Conservation (phyloP, 768 basidiomycete species). For the Pholiota microspora region DNA sequence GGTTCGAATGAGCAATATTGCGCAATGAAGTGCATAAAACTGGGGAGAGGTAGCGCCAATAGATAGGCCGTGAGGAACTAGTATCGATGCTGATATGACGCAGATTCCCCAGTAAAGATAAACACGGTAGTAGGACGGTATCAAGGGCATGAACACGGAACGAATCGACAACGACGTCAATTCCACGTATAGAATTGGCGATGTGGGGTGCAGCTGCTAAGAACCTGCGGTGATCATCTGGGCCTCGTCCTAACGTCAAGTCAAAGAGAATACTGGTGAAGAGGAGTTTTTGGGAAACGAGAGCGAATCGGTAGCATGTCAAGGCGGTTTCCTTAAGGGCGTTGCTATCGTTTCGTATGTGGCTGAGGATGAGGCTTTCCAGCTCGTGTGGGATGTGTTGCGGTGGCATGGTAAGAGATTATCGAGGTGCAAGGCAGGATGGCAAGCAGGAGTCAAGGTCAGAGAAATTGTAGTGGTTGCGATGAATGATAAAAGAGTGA, state of each 20-base stretch:
- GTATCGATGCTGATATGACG: constrained; percentile 1
- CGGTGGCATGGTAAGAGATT: not conserved
- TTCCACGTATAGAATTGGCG: not conserved
- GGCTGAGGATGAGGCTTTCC: not conserved
- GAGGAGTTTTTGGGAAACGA: constrained; percentile 1
- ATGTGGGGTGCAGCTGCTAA: not conserved
- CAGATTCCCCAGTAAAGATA: not conserved
- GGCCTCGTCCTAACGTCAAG: not conserved
- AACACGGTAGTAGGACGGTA: not conserved
- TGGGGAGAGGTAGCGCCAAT: constrained; percentile 3
- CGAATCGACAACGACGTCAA: constrained; percentile 2
- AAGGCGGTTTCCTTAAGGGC: constrained; percentile 1
- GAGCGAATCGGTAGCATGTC: constrained; percentile 3
- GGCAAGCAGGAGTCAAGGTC: not conserved
- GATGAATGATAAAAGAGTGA: not conserved
- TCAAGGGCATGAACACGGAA: constrained; percentile 4
- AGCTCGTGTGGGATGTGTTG: constrained; percentile 1
- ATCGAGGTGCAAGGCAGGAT: not conserved
- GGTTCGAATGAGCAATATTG: not conserved
- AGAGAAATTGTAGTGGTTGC: not conserved
- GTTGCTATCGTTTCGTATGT: not conserved
- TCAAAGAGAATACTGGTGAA: not conserved
- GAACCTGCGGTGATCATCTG: not conserved
- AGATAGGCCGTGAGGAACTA: constrained; percentile 1
- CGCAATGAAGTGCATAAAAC: not conserved